phyloP scores from a whole-genome alignment of 192 early-diverging fungal genomes.

The Globomyces pollinis-pini region DNA sequence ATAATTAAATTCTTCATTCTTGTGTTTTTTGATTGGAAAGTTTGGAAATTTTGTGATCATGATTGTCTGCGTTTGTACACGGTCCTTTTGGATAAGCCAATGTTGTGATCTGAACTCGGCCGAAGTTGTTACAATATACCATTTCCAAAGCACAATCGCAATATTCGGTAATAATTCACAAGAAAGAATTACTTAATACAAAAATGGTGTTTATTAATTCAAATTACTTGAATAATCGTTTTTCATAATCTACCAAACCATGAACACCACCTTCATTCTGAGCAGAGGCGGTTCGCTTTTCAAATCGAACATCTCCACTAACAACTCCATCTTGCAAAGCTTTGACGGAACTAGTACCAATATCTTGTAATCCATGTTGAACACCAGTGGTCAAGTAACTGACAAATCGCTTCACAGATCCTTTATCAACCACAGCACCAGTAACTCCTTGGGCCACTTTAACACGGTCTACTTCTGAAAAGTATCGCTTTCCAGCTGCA shows the following conservation, averaged over 20 bases:
- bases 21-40: too few relatives aligned
- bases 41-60: too few relatives aligned
- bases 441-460: conserved; percentile 99
- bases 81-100: too few relatives aligned
- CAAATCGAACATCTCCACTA: conserved; percentile 76
- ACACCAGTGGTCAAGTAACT: conserved; percentile 88
- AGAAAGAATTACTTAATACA: neutral
- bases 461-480: conserved; percentile 91
- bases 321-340: conserved; percentile 63
- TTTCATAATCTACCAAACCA: conserved; percentile 77
- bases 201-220: too few relatives aligned
- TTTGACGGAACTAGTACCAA: conserved; percentile 67
- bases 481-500: conserved; percentile 78
- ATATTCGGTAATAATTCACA: too few relatives aligned
- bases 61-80: too few relatives aligned
- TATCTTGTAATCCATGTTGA: conserved; percentile 96
- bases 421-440: conserved; percentile 96
- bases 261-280: conserved; percentile 97
- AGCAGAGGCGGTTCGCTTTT: conserved; percentile 87
- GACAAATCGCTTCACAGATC: conserved; percentile 86
- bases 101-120: too few relatives aligned
- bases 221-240: conserved; percentile 54
- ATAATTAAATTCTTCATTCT: too few relatives aligned
- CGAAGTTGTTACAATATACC: too few relatives aligned
- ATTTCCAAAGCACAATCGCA: too few relatives aligned